Conservation (phyloP, 192 early-diverging fungal genomes). For the Dimargaris cristalligena region DNA sequence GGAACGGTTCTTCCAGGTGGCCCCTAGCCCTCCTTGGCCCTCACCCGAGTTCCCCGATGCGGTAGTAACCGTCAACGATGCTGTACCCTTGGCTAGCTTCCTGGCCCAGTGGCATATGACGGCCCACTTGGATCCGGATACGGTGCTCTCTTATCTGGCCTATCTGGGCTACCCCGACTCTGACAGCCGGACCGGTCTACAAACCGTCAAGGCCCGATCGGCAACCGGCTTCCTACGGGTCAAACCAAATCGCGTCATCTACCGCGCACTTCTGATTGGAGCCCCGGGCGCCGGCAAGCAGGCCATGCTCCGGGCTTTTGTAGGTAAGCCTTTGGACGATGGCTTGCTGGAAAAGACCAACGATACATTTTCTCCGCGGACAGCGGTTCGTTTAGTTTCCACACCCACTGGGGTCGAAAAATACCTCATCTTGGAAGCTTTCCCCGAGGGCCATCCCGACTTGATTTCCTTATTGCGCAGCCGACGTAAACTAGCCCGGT, state of each 20-base stretch:
- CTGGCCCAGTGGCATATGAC: constrained; percentile 99
- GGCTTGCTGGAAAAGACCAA: no score
- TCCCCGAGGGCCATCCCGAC: constrained; percentile 62
- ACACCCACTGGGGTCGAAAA: no score
- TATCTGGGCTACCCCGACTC: constrained; percentile 82
- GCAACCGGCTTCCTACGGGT: constrained; percentile 40
- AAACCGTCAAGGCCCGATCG: constrained; percentile 29
- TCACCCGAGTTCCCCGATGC: constrained; percentile 71
- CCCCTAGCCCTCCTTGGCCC: constrained; percentile 90
- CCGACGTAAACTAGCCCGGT: constrained; percentile 66
- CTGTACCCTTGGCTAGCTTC: constrained; percentile 86
- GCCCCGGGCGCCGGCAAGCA: constrained; percentile 89
- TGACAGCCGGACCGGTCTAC: constrained; percentile 75
- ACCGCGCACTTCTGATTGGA: constrained; percentile 84
- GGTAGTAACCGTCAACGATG: constrained; percentile 77
- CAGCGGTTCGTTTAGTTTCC: no score
- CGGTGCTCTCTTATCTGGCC: constrained; percentile 84
- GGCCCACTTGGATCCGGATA: constrained; percentile 76
- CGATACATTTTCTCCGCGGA: no score
- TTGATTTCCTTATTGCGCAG: constrained; percentile 84
- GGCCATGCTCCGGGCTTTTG: constrained; percentile 66
- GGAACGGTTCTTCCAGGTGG: constrained; percentile 67
- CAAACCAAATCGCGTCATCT: constrained; percentile 68
- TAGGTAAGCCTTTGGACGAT: no score
- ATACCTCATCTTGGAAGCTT: constrained; percentile 93